Evolutionary conservation across 768 basidiomycete species (phyloP).

Genomic region (Tylopilus sp.): DNA sequence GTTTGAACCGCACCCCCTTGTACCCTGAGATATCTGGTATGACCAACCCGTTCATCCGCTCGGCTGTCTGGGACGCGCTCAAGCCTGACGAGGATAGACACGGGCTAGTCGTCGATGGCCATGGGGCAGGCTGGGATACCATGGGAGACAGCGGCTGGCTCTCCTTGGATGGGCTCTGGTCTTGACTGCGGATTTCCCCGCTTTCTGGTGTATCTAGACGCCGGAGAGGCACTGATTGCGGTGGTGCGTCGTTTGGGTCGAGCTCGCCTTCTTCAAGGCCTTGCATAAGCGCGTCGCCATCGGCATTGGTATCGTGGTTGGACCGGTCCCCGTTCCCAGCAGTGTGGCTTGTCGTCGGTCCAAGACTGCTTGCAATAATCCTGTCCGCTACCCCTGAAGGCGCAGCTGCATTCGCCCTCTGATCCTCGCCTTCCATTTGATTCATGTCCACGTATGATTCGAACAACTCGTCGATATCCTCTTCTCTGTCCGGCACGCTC

Average conservation of each 20-base stretch:
- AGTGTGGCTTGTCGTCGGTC: not conserved
- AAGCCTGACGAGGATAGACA: not conserved
- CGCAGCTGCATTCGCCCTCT: not conserved
- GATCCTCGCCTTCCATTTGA: conserved; percentile 3
- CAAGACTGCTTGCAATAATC: not conserved
- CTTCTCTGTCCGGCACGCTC: not conserved
- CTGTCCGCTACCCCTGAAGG: not conserved
- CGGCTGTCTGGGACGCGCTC: not conserved
- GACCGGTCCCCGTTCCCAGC: not conserved
- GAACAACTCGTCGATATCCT: conserved; percentile 14
- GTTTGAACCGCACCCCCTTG: conserved; percentile 20
- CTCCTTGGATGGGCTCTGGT: not conserved
- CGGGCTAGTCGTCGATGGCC: not conserved
- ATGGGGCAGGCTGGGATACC: not conserved
- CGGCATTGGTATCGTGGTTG: not conserved
- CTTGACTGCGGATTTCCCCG: conserved; percentile 18
- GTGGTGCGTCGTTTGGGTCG: conserved; percentile 1
- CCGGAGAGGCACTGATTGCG: not conserved
- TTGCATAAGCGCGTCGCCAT: not conserved
- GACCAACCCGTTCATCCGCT: not conserved
- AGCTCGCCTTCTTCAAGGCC: conserved; percentile 16
- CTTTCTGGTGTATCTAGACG: conserved; percentile 12
- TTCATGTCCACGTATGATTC: conserved; percentile 26
- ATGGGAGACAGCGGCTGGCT: not conserved
- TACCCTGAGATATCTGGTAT: conserved; percentile 27